Conservation (phyloP, 768 basidiomycete species). For the Leccinum truebloodii region DNA sequence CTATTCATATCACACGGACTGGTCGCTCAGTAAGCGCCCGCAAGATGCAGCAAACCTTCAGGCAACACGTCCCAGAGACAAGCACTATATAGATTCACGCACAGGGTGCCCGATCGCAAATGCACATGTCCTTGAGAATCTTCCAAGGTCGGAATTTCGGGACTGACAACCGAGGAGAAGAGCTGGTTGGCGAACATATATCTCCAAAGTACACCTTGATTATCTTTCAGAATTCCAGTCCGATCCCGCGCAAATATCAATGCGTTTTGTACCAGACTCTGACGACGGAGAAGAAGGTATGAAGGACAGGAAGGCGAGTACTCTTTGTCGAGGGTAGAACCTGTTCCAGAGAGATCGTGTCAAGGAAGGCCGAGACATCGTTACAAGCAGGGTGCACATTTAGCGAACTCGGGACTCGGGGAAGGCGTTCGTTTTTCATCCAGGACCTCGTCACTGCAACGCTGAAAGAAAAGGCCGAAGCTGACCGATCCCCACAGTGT, state of each 20-base stretch:
- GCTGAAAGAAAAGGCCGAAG: constrained; percentile 56
- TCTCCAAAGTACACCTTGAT: constrained; percentile 69
- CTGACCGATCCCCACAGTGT: constrained; percentile 47
- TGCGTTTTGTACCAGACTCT: constrained; percentile 61
- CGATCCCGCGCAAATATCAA: constrained; percentile 61
- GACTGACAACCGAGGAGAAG: constrained; percentile 59
- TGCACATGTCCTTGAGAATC: constrained; percentile 27
- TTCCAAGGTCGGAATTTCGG: constrained; percentile 5
- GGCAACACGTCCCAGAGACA: constrained; percentile 71
- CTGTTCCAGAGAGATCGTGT: constrained; percentile 59
- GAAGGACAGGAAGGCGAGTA: constrained; percentile 76
- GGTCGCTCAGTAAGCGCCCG: background rate
- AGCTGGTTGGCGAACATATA: constrained; percentile 66
- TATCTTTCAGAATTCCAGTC: constrained; percentile 71
- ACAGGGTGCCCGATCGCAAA: constrained; percentile 55
- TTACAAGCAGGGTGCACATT: constrained; percentile 65
- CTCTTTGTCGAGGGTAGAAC: background rate
- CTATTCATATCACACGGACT: background rate
- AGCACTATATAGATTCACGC: constrained; percentile 78
- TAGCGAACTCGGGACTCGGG: constrained; percentile 86
- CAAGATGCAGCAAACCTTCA: constrained; percentile 90
- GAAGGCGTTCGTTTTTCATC: constrained; percentile 68
- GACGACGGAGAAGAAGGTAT: constrained; percentile 45
- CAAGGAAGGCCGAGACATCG: constrained; percentile 51
- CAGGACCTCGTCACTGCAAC: constrained; percentile 79